phyloP scores from a whole-genome alignment of 495 filamentous ascomycete species.

The Aspergillus coremiiformis region DNA sequence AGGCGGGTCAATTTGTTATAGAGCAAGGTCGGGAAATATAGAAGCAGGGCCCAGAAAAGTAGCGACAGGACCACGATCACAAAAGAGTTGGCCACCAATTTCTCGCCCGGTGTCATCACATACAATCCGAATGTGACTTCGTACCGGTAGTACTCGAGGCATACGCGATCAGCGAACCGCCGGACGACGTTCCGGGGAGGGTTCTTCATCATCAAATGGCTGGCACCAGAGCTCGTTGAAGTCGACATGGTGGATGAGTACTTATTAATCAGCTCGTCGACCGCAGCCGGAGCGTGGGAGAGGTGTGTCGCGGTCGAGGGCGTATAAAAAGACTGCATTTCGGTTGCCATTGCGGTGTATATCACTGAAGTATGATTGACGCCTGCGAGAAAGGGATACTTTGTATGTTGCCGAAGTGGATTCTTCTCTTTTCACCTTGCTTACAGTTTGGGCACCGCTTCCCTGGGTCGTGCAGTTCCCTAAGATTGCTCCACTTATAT shows the following conservation, averaged over 20 bases:
- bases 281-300: conserved; percentile 26
- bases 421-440: not conserved
- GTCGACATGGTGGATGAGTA: conserved; percentile 29
- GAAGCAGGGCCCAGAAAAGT: conserved; percentile 30
- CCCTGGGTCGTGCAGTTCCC: not conserved
- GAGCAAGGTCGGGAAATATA: conserved; percentile 36
- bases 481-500: not conserved
- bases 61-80: conserved; percentile 30
- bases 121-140: conserved; percentile 69
- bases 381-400: not conserved
- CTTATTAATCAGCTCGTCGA: conserved; percentile 34
- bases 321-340: conserved; percentile 37
- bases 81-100: conserved; percentile 57
- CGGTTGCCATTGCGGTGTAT: conserved; percentile 23
- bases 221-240: conserved; percentile 9
- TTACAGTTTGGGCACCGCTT: not conserved
- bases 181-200: conserved; percentile 23
- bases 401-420: not conserved
- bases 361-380: not conserved
- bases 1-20: conserved; percentile 32
- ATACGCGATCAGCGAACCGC: conserved; percentile 45
- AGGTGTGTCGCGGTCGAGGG: conserved; percentile 25
- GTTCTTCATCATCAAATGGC: conserved; percentile 8
- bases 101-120: conserved; percentile 65
- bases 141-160: conserved; percentile 66